Evolutionary conservation across 129 eudicot species (phyloP), one percentile per base, ranked within the genome.

Genomic region (Escallonia rubra): DNA sequence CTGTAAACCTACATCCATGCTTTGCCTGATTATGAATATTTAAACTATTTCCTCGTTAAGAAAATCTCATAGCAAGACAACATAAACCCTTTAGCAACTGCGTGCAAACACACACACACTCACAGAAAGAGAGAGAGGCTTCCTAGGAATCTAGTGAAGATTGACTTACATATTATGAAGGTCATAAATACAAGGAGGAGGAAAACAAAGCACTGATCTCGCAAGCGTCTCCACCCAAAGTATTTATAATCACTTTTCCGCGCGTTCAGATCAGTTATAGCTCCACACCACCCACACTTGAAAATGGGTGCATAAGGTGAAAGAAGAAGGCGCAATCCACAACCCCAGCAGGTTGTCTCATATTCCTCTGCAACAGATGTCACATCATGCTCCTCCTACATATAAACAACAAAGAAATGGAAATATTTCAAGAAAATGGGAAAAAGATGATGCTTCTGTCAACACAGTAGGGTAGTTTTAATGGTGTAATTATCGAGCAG

Each of bases 251-350:
- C 90, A 51, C 48, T 34, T 82, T 79, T 84, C 53, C 72, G 64
- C 40, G 82, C 81, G 53, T 87, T 82, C 71, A 80, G 87, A 58
- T 87, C 82, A 61, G 95, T 93, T 76, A 89, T 84, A 58, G 99
- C 96, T 69, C 99, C 99, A 81, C 99, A 93, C 99, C 99, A 93
- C 58, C 92, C 88, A 43, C 99, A 93, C 69, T 80, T 89, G 72
- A 86, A 93, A 70, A 83, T 59, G 42, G 99, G 86, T 61, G 93
- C 86, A 77, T 82, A 71, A 53, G 95, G 85, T 66, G 96, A 75
- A 69, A 93, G 82, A 67, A 82, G 74, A 43, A 93, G 86, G 48
- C 82, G 88, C 61, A 84, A 80, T 64, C 99, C 99, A 85, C 99
- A 93, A 66, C 99, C 99, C 99, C 99, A 93, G 61, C 99, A 93